These are phyloP conservation scores for Amanita thiersii DNA, from an alignment of 768 basidiomycete genomes.

Conservation along the genomic window DNA sequence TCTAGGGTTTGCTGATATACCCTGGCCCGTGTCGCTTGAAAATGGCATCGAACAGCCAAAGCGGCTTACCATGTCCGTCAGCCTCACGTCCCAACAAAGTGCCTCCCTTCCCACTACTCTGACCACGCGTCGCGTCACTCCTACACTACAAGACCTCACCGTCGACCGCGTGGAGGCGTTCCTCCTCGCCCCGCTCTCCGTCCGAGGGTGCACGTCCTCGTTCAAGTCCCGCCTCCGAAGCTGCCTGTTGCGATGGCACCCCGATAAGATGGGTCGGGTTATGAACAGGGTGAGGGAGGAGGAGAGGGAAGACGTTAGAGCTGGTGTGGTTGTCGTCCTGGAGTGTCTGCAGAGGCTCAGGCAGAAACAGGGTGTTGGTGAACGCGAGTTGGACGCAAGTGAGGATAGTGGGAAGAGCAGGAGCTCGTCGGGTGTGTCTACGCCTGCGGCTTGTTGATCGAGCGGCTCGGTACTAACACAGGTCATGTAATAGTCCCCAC, in stretches of 20 bases:
- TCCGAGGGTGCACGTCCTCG: slow-evolving; percentile 31
- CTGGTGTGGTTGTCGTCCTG: slow-evolving; percentile 38
- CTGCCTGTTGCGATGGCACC: slow-evolving; percentile 61
- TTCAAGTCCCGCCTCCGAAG: slow-evolving; percentile 47
- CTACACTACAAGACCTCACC: slow-evolving; percentile 25
- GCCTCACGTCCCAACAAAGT: neutral
- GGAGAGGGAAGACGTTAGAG: slow-evolving; percentile 35
- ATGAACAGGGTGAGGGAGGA: slow-evolving; percentile 33
- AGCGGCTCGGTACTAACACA: too few species aligned
- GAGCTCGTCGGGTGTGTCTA: too few species aligned
- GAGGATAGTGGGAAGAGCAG: too few species aligned
- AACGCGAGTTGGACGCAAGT: too few species aligned
- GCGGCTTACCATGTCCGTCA: slow-evolving; percentile 4
- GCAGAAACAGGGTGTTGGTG: too few species aligned
- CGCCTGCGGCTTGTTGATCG: too few species aligned
- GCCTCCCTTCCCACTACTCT: neutral
- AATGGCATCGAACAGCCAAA: neutral
- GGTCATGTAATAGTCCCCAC: too few species aligned
- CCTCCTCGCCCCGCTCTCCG: slow-evolving; percentile 34
- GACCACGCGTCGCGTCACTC: neutral
- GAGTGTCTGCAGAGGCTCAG: slow-evolving; percentile 24
- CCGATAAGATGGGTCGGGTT: slow-evolving; percentile 48
- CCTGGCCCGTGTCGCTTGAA: slow-evolving; percentile 45
- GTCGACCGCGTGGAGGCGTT: slow-evolving; percentile 37
- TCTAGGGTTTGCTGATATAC: slow-evolving; percentile 44